Conservation (phyloP, 139 green algal species). For the Chlorella sp. region DNA sequence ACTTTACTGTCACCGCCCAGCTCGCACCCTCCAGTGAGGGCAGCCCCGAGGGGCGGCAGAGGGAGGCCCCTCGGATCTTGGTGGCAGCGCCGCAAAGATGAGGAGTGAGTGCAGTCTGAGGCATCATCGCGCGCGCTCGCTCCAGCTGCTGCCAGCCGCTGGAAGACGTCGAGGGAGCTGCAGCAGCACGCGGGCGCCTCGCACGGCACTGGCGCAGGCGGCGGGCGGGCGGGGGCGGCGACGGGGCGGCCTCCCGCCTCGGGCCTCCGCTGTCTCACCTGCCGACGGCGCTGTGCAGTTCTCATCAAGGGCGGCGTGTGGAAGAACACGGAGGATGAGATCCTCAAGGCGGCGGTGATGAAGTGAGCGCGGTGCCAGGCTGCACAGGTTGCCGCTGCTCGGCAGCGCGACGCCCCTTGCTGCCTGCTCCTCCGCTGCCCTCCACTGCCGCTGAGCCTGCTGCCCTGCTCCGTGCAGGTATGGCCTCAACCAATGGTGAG, state of each 20-base stretch:
- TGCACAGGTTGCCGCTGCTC: not conserved
- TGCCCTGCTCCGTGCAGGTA: conserved; percentile 7
- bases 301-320: conserved; percentile 64
- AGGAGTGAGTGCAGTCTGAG: conserved; percentile 1
- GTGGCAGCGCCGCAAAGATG: too few relatives aligned
- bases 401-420: not conserved
- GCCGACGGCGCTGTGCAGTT: too few relatives aligned
- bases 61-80: too few relatives aligned
- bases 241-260: too few relatives aligned
- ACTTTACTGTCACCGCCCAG: too few relatives aligned
- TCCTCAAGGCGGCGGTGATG: conserved; percentile 99
- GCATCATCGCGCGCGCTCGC: not conserved
- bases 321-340: conserved; percentile 99
- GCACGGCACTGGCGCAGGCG: too few relatives aligned
- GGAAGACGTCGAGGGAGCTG: not conserved
- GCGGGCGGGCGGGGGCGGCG: too few relatives aligned
- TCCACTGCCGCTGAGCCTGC: not conserved
- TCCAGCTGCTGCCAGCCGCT: not conserved
- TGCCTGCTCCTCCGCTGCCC: not conserved
- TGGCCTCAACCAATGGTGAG: conserved; percentile 35
- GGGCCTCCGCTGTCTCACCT: too few relatives aligned
- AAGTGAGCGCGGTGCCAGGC: conserved; percentile 65
- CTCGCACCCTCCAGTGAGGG: too few relatives aligned
- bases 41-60: too few relatives aligned
- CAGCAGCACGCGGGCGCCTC: not conserved